Evolutionary conservation across 1,139 yeast genomes (phyloP).

Genomic region (Sugiyamaella sp.): DNA sequence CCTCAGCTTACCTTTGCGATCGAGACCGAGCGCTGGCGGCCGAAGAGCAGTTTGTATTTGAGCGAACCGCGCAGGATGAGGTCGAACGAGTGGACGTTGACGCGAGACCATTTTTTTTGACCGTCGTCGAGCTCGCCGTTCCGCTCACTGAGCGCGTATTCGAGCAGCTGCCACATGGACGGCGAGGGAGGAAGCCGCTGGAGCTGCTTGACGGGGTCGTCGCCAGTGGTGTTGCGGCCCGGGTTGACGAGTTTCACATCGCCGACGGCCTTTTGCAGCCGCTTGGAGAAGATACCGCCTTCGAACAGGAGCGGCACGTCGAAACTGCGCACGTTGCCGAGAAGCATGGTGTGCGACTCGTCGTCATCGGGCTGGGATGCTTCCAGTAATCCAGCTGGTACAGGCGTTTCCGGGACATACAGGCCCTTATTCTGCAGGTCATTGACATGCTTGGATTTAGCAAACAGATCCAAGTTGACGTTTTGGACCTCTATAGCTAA

Average conservation of each 20-base stretch:
- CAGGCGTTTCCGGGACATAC: too few species aligned
- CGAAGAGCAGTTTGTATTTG: constrained; percentile 72
- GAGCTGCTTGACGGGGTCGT: constrained; percentile 30
- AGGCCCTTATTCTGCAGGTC: constrained; percentile 27
- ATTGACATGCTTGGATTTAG: constrained; percentile 63
- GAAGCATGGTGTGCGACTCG: constrained; percentile 59
- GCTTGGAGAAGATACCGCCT: constrained; percentile 76
- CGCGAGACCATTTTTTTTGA: constrained; percentile 69
- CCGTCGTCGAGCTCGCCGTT: constrained; percentile 37
- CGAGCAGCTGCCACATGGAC: constrained; percentile 11
- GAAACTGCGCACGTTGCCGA: constrained; percentile 68
- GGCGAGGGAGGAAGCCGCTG: constrained; percentile 5
- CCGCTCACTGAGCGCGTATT: constrained; percentile 7
- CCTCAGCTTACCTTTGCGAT: constrained; percentile 29
- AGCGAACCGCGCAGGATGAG: constrained; percentile 81
- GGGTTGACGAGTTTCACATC: constrained; percentile 76
- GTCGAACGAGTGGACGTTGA: constrained; percentile 83
- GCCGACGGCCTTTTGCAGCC: constrained; percentile 58
- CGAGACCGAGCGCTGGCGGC: constrained; percentile 36
- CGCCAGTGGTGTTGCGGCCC: constrained; percentile 63
- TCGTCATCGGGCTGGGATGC: constrained; percentile 16
- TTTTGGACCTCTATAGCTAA: constrained; percentile 64
- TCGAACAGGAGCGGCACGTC: constrained; percentile 76
- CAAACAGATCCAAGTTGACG: constrained; percentile 84
- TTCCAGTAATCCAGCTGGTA: too few species aligned